Conservation (phyloP, 176 grass and related monocot species). For the Melocanna baccifera region DNA sequence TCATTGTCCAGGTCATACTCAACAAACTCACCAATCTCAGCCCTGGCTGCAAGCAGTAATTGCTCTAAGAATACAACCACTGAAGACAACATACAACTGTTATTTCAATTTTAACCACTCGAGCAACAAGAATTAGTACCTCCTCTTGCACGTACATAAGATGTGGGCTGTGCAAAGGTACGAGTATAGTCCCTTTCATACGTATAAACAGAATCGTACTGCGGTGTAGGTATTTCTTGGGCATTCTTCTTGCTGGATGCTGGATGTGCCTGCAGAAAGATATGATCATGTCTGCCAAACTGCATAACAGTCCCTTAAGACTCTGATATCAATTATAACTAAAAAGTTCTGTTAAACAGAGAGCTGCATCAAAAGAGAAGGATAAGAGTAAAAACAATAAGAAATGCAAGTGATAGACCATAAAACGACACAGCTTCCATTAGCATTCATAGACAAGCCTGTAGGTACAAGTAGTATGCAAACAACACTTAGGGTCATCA, state of each 20-base stretch:
- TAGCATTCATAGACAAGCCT: not conserved
- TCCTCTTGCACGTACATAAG: slow-evolving; percentile 69
- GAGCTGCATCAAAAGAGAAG: not conserved
- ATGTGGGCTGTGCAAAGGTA: slow-evolving; percentile 58
- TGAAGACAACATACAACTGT: not conserved
- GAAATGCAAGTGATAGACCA: not conserved
- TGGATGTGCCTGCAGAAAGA: slow-evolving; percentile 40
- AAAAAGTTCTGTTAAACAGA: not conserved
- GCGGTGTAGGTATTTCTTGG: slow-evolving; percentile 71
- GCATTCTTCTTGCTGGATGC: slow-evolving; percentile 46
- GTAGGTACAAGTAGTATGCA: not conserved
- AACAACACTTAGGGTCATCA: not conserved
- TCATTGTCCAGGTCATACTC: slow-evolving; percentile 97
- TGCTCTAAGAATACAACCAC: slow-evolving; percentile 5
- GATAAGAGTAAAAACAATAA: not conserved
- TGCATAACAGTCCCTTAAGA: not conserved
- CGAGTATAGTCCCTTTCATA: slow-evolving; percentile 73
- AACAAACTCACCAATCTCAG: slow-evolving; percentile 83
- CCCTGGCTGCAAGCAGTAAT: slow-evolving; percentile 65
- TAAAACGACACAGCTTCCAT: not conserved
- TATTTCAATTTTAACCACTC: not conserved
- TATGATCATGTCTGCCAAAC: not conserved
- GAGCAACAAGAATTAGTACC: slow-evolving; percentile 32
- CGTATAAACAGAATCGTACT: slow-evolving; percentile 48
- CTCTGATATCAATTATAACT: not conserved